phyloP scores from a whole-genome alignment of 805 yeast genomes.

The Hanseniaspora lindneri region DNA sequence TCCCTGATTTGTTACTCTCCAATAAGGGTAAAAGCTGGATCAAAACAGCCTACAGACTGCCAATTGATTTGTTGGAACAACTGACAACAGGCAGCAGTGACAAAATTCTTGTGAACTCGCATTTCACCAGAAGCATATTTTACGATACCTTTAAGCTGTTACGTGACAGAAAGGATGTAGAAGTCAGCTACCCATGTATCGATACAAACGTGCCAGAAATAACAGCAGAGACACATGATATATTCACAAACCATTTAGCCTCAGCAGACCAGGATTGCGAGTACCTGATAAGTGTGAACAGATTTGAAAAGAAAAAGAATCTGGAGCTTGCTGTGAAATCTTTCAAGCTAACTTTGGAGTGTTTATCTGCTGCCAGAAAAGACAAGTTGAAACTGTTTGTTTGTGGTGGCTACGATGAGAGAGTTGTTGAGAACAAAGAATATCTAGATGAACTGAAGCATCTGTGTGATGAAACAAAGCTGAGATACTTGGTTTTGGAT shows the following conservation, averaged over 20 bases:
- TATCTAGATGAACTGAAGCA: constrained; percentile 51
- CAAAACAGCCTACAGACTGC: constrained; percentile 57
- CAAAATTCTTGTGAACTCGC: constrained; percentile 72
- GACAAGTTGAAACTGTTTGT: constrained; percentile 44
- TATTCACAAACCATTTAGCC: constrained; percentile 19
- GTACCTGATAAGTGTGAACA: constrained; percentile 63
- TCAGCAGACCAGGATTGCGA: constrained; percentile 17
- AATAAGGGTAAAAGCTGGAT: constrained; percentile 39
- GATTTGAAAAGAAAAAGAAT: constrained; percentile 81
- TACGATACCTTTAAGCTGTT: constrained; percentile 45
- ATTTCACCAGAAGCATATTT: constrained; percentile 65
- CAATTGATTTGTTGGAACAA: constrained; percentile 79
- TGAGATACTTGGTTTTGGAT: constrained; percentile 30
- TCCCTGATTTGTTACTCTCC: constrained; percentile 80
- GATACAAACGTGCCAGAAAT: constrained; percentile 30
- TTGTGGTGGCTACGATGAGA: constrained; percentile 83
- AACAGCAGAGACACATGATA: constrained; percentile 21
- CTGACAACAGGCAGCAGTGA: constrained; percentile 68
- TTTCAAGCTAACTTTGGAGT: constrained; percentile 37
- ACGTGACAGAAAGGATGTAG: constrained; percentile 23
- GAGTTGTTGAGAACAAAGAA: constrained; percentile 63
- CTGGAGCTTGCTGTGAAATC: constrained; percentile 65
- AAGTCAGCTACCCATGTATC: constrained; percentile 52
- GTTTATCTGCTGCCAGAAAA: constrained; percentile 25
- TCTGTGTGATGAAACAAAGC: constrained; percentile 35